These are phyloP conservation scores for Conticribra weissflogii DNA, from an alignment of 108 stramenopile species.

Conservation along the genomic window DNA sequence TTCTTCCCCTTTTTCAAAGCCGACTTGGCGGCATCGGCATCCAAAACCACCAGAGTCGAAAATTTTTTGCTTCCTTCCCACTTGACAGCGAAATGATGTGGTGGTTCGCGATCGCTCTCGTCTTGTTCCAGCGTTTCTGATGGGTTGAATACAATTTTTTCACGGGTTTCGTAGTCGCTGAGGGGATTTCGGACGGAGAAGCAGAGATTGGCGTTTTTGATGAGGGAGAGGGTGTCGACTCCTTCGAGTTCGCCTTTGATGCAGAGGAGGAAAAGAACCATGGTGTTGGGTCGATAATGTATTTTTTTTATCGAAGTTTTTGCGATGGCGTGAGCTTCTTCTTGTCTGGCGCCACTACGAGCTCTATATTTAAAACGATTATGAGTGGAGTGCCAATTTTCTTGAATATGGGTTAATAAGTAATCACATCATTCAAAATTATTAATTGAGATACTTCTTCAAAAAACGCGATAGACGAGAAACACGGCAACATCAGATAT, in stretches of 20 bases:
- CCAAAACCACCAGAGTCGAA: constrained; percentile 64
- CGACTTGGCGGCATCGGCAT: constrained; percentile 55
- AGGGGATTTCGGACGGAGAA: constrained; percentile 72
- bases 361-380: no score
- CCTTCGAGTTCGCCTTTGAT: constrained; percentile 87
- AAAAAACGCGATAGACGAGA: no score
- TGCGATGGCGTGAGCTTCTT: background rate
- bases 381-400: no score
- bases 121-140: constrained; percentile 75
- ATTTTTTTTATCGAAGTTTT: background rate
- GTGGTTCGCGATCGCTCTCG: constrained; percentile 68
- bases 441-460: no score
- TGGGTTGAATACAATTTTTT: constrained; percentile 81
- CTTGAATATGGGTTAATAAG: no score
- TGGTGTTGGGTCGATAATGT: constrained; percentile 13
- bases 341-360: background rate
- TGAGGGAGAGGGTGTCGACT: constrained; percentile 47
- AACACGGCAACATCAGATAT: no score
- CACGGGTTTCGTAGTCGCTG: constrained; percentile 72
- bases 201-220: constrained; percentile 63
- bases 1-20: constrained; percentile 76
- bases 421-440: no score
- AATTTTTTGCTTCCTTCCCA: constrained; percentile 87
- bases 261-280: constrained; percentile 81
- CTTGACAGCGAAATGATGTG: constrained; percentile 75